A percentile compares a stretch with the other conserved stretches of the same genome.
phyloP scores from a whole-genome alignment of 129 eudicot species.

The Scalesia atractyloides region DNA sequence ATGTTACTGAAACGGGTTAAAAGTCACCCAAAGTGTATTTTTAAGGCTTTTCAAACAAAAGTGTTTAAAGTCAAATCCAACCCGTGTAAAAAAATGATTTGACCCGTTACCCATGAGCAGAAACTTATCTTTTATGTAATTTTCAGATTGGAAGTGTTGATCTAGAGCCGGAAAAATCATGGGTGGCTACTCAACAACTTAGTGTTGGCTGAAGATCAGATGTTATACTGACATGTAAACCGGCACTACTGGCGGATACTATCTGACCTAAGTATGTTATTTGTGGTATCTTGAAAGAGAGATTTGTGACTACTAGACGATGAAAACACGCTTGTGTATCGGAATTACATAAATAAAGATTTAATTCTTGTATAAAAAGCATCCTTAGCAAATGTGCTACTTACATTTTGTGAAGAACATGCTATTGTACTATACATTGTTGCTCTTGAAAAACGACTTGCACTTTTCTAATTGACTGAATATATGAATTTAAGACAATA shows the following conservation, averaged over 20 bases:
- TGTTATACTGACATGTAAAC: slow-evolving; percentile 1
- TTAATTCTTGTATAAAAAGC: background rate
- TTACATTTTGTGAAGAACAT: background rate
- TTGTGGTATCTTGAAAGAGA: slow-evolving; percentile 22
- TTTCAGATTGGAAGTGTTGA: slow-evolving; percentile 73
- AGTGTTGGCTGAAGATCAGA: slow-evolving; percentile 49
- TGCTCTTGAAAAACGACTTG: background rate
- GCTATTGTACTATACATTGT: background rate
- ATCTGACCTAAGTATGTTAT: slow-evolving; percentile 15
- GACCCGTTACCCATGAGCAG: background rate
- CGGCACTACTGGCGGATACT: background rate
- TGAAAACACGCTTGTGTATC: slow-evolving; percentile 12
- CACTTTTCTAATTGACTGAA: background rate
- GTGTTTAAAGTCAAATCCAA: background rate
- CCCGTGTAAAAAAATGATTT: background rate
- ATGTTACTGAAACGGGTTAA: background rate
- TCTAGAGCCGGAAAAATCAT: slow-evolving; percentile 79
- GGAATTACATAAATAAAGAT: slow-evolving; percentile 15
- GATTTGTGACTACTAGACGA: slow-evolving; percentile 7
- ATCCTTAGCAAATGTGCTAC: slow-evolving; percentile 9
- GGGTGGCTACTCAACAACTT: slow-evolving; percentile 86
- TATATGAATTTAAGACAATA: background rate
- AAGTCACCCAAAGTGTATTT: background rate
- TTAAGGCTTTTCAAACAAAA: background rate
- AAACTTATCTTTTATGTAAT: slow-evolving; percentile 4